Base-by-base conservation (phyloP, 139 green algal species). In the Yamagishiella unicocca region DNA sequence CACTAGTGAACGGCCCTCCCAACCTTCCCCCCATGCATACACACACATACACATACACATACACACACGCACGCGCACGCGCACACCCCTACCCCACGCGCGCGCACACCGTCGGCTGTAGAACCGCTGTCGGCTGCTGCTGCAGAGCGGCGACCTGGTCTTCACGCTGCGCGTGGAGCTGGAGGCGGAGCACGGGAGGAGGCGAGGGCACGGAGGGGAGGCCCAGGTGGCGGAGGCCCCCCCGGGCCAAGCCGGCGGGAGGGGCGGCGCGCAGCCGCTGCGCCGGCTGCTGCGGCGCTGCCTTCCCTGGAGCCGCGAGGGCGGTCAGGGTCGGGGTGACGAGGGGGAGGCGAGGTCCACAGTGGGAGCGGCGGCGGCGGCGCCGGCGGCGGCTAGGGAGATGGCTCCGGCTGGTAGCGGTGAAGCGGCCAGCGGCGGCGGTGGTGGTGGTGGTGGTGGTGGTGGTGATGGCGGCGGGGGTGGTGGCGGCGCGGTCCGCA, bases 91-190 rank as follows among this genome's bases (percentile, higher is more conserved):
- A n/a, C n/a, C n/a, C n/a, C n/a, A n/a, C n/a, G n/a, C n/a, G n/a
- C n/a, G n/a, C n/a, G n/a, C n/a, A n/a, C n/a, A n/a, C n/a, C n/a
- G n/a, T n/a, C n/a, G n/a, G n/a, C n/a, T n/a, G n/a, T n/a, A n/a
- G n/a, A n/a, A n/a, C n/a, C n/a, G n/a, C n/a, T n/a, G n/a, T n/a
- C n/a, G n/a, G n/a, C n/a, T n/a, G n/a, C 35, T 40, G 19, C 21
- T 45, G 22, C 50, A 82, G 75, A 53, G 50, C 53, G 75, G 75
- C 45, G 50, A 82, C 31, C n/a, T 82, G 50, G 22, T 33, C n/a
- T 82, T 82, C 75, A 70, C 50, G 31, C 75, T 82, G 50, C 50
- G 50, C 1, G 75, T 82, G 46, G 75, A 82, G 75, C 33, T 43
- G 37, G 38, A 54, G 21, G 66, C 9, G 7, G 66, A 43, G n/a